Evolutionary conservation across 805 yeast species (phyloP).

Genomic region (Wilhelminamyces savonicus): DNA sequence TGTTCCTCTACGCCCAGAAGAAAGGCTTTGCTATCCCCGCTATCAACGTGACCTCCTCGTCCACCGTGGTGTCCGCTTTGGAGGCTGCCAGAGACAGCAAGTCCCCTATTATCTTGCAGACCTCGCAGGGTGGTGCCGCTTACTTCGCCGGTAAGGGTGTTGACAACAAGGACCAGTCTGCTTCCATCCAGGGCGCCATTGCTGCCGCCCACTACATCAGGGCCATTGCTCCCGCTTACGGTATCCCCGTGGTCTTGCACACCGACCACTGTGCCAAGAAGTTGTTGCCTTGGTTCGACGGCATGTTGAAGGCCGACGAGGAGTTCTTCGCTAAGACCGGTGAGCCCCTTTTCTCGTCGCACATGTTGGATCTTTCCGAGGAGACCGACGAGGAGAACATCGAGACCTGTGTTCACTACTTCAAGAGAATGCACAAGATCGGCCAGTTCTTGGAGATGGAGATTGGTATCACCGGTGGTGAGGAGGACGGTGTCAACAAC

Average conservation of each 20-base stretch:
- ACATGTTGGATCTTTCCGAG: constrained; percentile 97
- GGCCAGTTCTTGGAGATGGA: constrained; percentile 99
- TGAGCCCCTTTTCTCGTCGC: constrained; percentile 96
- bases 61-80: constrained; percentile 65
- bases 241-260: constrained; percentile 94
- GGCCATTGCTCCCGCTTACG: constrained; percentile 93
- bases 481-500: constrained; percentile 99
- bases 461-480: constrained; percentile 99
- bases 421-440: constrained; percentile 88
- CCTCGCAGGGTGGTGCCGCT: constrained; percentile 99
- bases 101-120: constrained; percentile 94
- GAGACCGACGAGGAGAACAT: constrained; percentile 96
- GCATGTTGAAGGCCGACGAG: constrained; percentile 96
- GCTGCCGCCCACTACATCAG: constrained; percentile 99
- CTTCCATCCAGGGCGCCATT: constrained; percentile 89
- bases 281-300: constrained; percentile 97
- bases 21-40: constrained; percentile 97
- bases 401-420: constrained; percentile 88
- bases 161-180: constrained; percentile 85
- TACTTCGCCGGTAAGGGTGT: constrained; percentile 99
- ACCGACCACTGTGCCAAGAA: constrained; percentile 99
- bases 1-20: constrained; percentile 89
- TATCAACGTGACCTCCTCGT: constrained; percentile 95
- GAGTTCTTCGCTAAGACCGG: constrained; percentile 81
- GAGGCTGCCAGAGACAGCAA: constrained; percentile 44